Evolutionary conservation across 768 basidiomycete genomes (phyloP).

Genomic region (Lentinula raphanica): DNA sequence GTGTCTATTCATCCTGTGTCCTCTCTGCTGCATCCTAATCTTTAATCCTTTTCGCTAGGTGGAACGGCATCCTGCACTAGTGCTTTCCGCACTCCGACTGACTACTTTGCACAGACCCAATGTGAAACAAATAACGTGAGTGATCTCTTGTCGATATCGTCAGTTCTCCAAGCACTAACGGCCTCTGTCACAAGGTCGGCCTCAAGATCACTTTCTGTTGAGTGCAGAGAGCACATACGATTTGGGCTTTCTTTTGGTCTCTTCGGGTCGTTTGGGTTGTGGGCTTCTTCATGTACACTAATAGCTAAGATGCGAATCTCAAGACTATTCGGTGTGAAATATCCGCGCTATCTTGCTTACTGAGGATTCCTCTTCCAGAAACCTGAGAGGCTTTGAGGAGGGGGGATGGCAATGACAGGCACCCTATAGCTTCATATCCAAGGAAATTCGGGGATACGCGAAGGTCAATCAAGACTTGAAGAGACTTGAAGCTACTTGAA

Average conservation of each 20-base stretch:
- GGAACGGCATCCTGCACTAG: conserved; percentile 26
- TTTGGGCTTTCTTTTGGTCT: not conserved
- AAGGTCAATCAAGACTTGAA: too few species aligned
- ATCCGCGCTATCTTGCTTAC: too few species aligned
- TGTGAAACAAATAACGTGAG: conserved; percentile 33
- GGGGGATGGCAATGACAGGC: too few species aligned
- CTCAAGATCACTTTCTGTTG: not conserved
- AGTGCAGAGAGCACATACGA: not conserved
- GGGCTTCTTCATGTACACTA: not conserved
- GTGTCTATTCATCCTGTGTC: conserved; percentile 7
- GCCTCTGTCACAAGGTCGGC: not conserved
- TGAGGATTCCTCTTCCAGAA: too few species aligned
- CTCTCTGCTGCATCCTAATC: not conserved
- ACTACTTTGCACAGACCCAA: conserved; percentile 33
- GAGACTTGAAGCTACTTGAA: too few species aligned
- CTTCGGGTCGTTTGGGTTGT: not conserved
- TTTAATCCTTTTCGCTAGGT: conserved; percentile 21
- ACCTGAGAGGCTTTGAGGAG: too few species aligned
- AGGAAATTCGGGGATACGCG: too few species aligned
- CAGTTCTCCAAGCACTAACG: not conserved
- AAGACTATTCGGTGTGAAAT: too few species aligned
- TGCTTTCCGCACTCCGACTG: conserved; percentile 31
- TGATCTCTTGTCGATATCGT: too few species aligned
- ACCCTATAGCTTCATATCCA: too few species aligned
- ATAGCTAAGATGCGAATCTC: too few species aligned